Percentiles rank a stretch among this genome's conserved stretches.
Evolutionary conservation across 108 stramenopile genomes (phyloP).

Genomic region (Fragilariopsis cylindrus): DNA sequence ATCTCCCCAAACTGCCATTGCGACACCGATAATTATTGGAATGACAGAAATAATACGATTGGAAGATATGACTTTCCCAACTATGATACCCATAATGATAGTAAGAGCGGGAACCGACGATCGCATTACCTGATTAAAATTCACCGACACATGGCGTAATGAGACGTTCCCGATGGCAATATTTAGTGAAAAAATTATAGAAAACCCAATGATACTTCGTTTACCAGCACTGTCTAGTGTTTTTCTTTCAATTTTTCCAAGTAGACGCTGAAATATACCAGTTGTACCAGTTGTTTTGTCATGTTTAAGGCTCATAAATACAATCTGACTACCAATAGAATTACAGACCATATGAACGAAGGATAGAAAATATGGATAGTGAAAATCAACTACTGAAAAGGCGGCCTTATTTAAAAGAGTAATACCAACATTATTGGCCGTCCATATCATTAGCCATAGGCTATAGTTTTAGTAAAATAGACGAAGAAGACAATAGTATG

Average conservation of each 20-base stretch:
- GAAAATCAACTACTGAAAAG: constrained; percentile 78
- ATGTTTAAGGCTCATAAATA: constrained; percentile 41
- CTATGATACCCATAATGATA: constrained; percentile 58
- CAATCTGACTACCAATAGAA: constrained; percentile 43
- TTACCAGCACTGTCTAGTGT: constrained; percentile 52
- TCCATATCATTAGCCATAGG: constrained; percentile 67
- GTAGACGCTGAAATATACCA: constrained; percentile 38
- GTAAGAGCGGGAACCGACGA: constrained; percentile 75
- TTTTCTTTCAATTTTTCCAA: constrained; percentile 55
- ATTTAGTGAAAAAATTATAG: constrained; percentile 80
- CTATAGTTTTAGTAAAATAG: constrained; percentile 21
- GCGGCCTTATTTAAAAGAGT: constrained; percentile 88
- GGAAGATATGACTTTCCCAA: constrained; percentile 47
- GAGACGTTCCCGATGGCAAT: constrained; percentile 88
- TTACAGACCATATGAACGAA: constrained; percentile 89
- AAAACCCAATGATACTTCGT: constrained; percentile 60
- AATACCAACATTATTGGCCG: constrained; percentile 80
- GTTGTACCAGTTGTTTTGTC: constrained; percentile 23
- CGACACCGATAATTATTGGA: constrained; percentile 67
- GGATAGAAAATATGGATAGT: constrained; percentile 85
- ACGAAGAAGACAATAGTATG: not conserved
- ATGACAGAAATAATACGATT: constrained; percentile 58
- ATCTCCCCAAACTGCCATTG: constrained; percentile 73
- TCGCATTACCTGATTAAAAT: constrained; percentile 88
- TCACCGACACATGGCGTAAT: constrained; percentile 73